Percentiles rank a stretch among this genome's conserved stretches.
phyloP scores from a whole-genome alignment of 352 stramenopile species.

The Globisporangium camurandrum region DNA sequence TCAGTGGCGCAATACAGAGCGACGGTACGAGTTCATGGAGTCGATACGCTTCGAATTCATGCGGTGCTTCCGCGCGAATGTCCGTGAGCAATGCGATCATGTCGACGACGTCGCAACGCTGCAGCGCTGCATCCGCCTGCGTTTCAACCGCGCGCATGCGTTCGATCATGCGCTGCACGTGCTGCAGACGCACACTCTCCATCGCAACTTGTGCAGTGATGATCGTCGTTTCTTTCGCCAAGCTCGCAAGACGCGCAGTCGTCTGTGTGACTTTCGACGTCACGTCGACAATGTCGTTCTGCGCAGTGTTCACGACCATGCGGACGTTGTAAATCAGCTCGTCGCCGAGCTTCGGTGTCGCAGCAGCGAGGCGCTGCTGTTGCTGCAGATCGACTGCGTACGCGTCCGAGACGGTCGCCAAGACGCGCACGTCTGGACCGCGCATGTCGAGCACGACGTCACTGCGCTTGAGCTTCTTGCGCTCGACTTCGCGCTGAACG shows the following conservation, averaged over 20 bases:
- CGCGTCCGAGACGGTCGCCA: constrained; percentile 52
- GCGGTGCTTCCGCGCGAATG: constrained; percentile 37
- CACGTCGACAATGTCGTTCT: constrained; percentile 71
- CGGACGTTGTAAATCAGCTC: constrained; percentile 90
- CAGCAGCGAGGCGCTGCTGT: constrained; percentile 26
- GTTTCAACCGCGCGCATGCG: constrained; percentile 32
- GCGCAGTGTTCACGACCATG: constrained; percentile 80
- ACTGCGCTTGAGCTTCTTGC: constrained; percentile 46
- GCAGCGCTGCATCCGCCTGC: constrained; percentile 12
- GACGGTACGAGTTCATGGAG: constrained; percentile 63
- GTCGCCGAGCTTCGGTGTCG: constrained; percentile 75
- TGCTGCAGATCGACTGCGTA: constrained; percentile 34
- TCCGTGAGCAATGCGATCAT: constrained; percentile 32
- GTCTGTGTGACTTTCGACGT: constrained; percentile 63
- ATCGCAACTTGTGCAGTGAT: constrained; percentile 50
- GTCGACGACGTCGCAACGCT: constrained; percentile 24
- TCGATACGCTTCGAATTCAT: constrained; percentile 73
- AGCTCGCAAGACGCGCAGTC: constrained; percentile 30
- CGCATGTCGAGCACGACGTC: constrained; percentile 88
- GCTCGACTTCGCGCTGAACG: background rate
- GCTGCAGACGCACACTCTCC: constrained; percentile 40
- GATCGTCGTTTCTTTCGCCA: constrained; percentile 64
- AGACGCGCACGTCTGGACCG: constrained; percentile 70
- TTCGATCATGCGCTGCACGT: constrained; percentile 41
- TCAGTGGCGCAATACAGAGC: constrained; percentile 53